A percentile compares a stretch with the other conserved stretches of the same genome.
These are phyloP conservation scores for Cladosporium colombiae DNA, from an alignment of 2,329 filamentous ascomycete species.

Conservation along the genomic window DNA sequence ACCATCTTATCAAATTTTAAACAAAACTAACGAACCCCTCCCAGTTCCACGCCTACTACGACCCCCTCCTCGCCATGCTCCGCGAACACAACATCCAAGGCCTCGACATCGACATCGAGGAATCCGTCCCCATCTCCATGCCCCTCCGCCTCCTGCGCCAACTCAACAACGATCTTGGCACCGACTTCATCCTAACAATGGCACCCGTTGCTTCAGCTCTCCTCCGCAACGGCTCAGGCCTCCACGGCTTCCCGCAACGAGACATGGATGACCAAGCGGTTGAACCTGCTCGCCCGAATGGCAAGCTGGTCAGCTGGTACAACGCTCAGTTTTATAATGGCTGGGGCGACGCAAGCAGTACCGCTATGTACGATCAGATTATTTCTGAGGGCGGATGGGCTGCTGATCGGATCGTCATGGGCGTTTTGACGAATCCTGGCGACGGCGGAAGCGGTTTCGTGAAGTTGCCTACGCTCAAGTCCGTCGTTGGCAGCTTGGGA, in stretches of 20 bases:
- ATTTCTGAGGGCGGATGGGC: constrained; percentile 28
- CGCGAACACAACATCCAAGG: constrained; percentile 32
- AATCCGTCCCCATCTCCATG: constrained; percentile 29
- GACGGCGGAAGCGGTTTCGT: constrained; percentile 34
- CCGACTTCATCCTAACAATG: constrained; percentile 36
- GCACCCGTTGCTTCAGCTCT: constrained; percentile 35
- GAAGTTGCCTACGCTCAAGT: constrained; percentile 23
- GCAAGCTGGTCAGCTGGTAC: constrained; percentile 34
- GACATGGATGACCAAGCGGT: constrained; percentile 29
- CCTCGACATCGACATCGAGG: constrained; percentile 37
- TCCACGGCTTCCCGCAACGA: constrained; percentile 31
- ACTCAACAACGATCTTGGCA: constrained; percentile 32
- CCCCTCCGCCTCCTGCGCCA: constrained; percentile 31
- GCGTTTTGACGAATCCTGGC: constrained; percentile 29
- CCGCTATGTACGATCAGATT: constrained; percentile 31
- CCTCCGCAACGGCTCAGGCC: constrained; percentile 22
- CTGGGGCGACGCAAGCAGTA: constrained; percentile 32
- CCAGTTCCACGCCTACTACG: constrained; percentile 32
- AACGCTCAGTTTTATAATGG: constrained; percentile 37
- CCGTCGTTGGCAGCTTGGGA: constrained; percentile 27
- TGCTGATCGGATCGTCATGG: constrained; percentile 30
- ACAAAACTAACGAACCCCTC: neutral
- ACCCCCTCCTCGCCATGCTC: constrained; percentile 32
- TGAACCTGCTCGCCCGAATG: constrained; percentile 27
- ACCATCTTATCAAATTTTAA: neutral